Percentiles rank a stretch among this genome's conserved stretches.
Evolutionary conservation across 108 stramenopile genomes (phyloP).

Genomic region (Discostella pseudostelligera): DNA sequence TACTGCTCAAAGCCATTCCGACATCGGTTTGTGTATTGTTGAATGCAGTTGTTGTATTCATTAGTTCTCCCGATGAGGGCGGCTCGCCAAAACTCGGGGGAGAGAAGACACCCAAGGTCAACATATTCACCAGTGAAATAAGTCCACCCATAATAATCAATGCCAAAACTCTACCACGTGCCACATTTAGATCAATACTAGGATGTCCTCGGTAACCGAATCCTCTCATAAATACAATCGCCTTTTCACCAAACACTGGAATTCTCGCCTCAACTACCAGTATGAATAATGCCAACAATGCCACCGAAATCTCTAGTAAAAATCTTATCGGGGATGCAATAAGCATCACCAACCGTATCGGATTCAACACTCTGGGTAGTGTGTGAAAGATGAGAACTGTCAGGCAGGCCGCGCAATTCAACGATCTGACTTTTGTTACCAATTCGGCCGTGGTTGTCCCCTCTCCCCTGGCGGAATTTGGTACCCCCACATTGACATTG

Average conservation of each 20-base stretch:
- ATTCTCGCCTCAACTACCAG: conserved; percentile 21
- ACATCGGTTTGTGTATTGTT: not conserved
- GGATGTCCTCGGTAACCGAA: not conserved
- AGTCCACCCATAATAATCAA: conserved; percentile 19
- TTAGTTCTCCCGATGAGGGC: not conserved
- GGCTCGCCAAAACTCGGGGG: not conserved
- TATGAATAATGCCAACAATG: conserved; percentile 4
- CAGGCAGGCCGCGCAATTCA: conserved; percentile 22
- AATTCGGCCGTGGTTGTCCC: conserved; percentile 31
- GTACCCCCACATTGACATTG: conserved; percentile 15
- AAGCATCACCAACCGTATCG: conserved; percentile 17
- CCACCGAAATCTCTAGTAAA: conserved; percentile 10
- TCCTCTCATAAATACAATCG: conserved; percentile 6
- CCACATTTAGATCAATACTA: conserved; percentile 24
- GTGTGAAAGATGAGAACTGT: conserved; percentile 18
- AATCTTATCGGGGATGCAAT: conserved; percentile 17
- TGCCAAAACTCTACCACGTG: conserved; percentile 19
- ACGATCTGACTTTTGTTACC: conserved; percentile 25
- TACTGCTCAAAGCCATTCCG: not conserved
- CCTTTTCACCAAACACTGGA: conserved; percentile 26
- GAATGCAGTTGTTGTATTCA: not conserved
- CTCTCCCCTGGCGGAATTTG: conserved; percentile 29
- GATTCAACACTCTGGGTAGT: conserved; percentile 24
- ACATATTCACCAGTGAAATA: conserved; percentile 19
- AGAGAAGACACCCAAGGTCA: not conserved